Conservation (phyloP, 805 yeast genomes). For the Nakazawaea ambrosiae region DNA sequence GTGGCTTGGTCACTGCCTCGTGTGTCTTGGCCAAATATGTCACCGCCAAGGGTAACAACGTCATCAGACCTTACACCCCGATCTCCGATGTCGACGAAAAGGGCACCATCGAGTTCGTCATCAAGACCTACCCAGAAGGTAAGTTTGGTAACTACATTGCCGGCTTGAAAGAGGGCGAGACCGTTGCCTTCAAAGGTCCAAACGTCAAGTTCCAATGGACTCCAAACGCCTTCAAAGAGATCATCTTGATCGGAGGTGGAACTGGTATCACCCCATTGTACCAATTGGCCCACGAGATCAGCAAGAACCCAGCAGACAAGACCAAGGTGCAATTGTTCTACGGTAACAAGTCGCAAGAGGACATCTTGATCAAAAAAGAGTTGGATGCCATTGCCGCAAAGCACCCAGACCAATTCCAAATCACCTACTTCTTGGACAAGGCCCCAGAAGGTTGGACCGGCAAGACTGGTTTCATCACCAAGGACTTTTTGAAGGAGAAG, state of each 20-base stretch:
- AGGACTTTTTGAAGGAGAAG: constrained; percentile 57
- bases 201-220: constrained; percentile 85
- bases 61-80: constrained; percentile 89
- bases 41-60: constrained; percentile 78
- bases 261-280: constrained; percentile 94
- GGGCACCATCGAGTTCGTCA: constrained; percentile 73
- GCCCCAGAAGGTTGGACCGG: constrained; percentile 46
- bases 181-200: constrained; percentile 91
- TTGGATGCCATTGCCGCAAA: constrained; percentile 60
- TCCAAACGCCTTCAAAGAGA: constrained; percentile 74
- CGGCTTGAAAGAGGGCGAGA: constrained; percentile 67
- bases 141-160: constrained; percentile 73
- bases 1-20: constrained; percentile 79
- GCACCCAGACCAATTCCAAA: constrained; percentile 71
- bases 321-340: constrained; percentile 80
- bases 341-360: constrained; percentile 73
- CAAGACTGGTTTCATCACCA: constrained; percentile 67
- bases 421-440: constrained; percentile 77
- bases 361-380: constrained; percentile 73
- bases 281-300: constrained; percentile 75
- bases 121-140: constrained; percentile 83
- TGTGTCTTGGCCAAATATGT: constrained; percentile 74
- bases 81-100: constrained; percentile 57
- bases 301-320: constrained; percentile 76
- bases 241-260: constrained; percentile 91